These are phyloP conservation scores for Fusarium sp. DNA, from an alignment of 2,329 filamentous ascomycete genomes.

Conservation along the genomic window DNA sequence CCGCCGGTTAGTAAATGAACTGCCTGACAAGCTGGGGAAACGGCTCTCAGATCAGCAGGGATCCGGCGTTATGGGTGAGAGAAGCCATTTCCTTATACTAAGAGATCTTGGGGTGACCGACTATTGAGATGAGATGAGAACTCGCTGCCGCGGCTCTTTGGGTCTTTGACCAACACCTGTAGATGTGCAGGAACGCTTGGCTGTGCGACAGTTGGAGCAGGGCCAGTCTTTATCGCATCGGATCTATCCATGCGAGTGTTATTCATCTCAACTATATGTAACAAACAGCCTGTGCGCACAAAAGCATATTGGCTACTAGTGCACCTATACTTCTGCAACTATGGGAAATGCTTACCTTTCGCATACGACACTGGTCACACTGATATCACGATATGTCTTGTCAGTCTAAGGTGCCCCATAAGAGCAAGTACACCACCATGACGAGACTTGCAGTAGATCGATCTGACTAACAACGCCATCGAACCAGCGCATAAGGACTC, in stretches of 20 bases:
- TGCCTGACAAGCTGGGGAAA: conserved; percentile 3
- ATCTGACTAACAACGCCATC: background rate
- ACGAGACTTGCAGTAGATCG: conserved; percentile 4
- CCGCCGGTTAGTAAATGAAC: conserved; percentile 16
- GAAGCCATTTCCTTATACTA: conserved; percentile 3
- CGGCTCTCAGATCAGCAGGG: background rate
- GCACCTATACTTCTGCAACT: conserved; percentile 8
- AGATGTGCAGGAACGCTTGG: conserved; percentile 66
- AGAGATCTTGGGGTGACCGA: conserved; percentile 52
- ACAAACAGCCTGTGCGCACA: background rate
- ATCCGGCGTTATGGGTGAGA: conserved; percentile 5
- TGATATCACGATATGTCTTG: conserved; percentile 38
- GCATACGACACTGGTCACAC: conserved; percentile 62
- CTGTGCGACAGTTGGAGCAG: conserved; percentile 69
- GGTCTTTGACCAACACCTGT: conserved; percentile 67
- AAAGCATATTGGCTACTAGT: conserved; percentile 14
- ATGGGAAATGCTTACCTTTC: conserved; percentile 54
- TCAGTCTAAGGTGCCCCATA: conserved; percentile 14
- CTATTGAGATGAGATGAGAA: conserved; percentile 73
- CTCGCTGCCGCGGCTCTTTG: conserved; percentile 67
- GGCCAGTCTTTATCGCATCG: conserved; percentile 71
- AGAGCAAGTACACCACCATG: background rate
- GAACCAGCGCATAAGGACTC: background rate
- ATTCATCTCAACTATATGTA: conserved; percentile 26
- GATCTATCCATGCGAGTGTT: conserved; percentile 58